Evolutionary conservation across 352 stramenopile species (phyloP), one percentile per base, ranked within the genome.

Genomic region (Pythium aquatile): DNA sequence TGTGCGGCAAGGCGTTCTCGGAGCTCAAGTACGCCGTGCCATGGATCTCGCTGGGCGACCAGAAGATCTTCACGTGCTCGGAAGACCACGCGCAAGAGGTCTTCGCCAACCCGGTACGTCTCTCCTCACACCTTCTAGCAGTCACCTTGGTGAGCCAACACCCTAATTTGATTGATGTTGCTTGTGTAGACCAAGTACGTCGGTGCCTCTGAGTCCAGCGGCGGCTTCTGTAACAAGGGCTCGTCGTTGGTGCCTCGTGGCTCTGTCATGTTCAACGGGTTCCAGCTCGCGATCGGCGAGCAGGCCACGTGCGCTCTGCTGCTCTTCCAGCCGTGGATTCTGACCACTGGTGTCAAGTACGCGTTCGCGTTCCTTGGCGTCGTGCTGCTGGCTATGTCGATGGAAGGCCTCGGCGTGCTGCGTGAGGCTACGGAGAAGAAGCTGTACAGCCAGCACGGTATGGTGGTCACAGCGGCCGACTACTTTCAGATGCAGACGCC

Each of bases 251-350:
- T 48, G 48, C 75, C 70, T n/a, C 72, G 74, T 24, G 84, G 82
- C 6, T 93, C 84, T 3, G 79, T 88, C 70, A 94, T 94, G 85
- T 94, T 93, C 63, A 83, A 93, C 60, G 83, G 83, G 35, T 93
- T 93, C 65, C 85, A 92, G 64, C 65, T 87, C 55, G 81, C 83
- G 32, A 82, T 89, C 29, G 78, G 79, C n/a, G 68, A 72, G 30
- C 65, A 85, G 47, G 68, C 72, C 16, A 81, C 79, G 42, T 94
- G 85, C 57, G 72, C 85, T 32, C 63, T 90, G 70, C 75, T 94
- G 53, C 76, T 92, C 55, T 94, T 94, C 72, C 78, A 93, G 71
- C 77, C 85, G 33, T 93, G 82, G 83, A 72, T 94, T 33, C 65
- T 93, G 16, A 77, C 76, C 20, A 86, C 75, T 0, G 62, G 44